Percentiles rank a stretch among this genome's conserved stretches.
These are phyloP conservation scores for Pyrus communis DNA, from an alignment of 306 rosid genomes.

Conservation along the genomic window DNA sequence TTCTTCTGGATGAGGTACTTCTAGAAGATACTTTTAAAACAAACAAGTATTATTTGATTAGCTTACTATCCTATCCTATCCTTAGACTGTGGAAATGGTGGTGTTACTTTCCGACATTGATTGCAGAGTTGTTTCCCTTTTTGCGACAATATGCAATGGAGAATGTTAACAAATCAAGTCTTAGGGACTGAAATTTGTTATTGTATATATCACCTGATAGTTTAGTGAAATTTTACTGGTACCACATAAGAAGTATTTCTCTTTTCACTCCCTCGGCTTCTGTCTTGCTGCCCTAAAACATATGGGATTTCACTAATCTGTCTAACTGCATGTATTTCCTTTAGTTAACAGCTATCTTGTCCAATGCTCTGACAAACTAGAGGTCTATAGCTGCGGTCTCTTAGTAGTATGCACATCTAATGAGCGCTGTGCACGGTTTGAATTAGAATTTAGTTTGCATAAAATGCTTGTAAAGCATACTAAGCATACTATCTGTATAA, in stretches of 20 bases:
- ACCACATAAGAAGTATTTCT: too few species aligned
- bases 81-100: background rate
- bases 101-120: background rate
- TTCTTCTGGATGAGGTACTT: conserved; percentile 94
- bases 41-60: background rate
- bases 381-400: background rate
- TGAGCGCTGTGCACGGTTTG: background rate
- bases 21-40: conserved; percentile 15
- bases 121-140: too few species aligned
- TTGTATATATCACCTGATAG: too few species aligned
- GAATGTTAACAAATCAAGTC: too few species aligned
- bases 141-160: too few species aligned
- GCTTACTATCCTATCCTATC: background rate
- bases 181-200: too few species aligned
- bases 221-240: too few species aligned
- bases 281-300: background rate
- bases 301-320: background rate
- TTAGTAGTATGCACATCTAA: background rate
- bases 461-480: background rate
- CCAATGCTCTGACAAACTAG: background rate
- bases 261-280: background rate
- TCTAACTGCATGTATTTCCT: background rate
- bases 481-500: background rate
- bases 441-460: too few species aligned
- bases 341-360: background rate